Percentiles rank a stretch among this genome's conserved stretches.
Evolutionary conservation across 768 basidiomycete species (phyloP).

Genomic region (Pluteus cervinus): DNA sequence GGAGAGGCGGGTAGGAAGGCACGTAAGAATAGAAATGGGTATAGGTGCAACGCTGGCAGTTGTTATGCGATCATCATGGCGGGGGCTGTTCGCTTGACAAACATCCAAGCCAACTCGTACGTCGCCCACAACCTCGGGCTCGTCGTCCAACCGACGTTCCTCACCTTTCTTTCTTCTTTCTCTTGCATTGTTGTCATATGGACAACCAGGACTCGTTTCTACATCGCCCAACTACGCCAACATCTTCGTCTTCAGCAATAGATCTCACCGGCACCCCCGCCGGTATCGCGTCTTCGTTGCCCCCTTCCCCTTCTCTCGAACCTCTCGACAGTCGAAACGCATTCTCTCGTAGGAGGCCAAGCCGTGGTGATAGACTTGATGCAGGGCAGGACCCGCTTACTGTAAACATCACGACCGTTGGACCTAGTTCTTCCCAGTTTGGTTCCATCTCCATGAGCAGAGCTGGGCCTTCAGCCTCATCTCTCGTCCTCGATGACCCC

Average conservation of each 20-base stretch:
- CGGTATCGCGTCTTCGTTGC: constrained; percentile 38
- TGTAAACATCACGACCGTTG: constrained; percentile 21
- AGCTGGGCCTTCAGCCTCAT: no score
- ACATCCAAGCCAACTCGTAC: no score
- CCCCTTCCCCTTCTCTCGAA: constrained; percentile 52
- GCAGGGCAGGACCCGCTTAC: constrained; percentile 42
- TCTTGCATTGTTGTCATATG: constrained; percentile 17
- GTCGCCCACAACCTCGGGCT: no score
- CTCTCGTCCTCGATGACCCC: no score
- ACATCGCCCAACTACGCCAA: constrained; percentile 25
- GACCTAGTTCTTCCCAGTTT: no score
- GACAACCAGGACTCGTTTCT: constrained; percentile 27
- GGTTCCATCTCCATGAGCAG: no score
- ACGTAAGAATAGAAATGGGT: no score
- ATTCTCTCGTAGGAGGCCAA: constrained; percentile 47
- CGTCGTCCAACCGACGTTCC: constrained; percentile 48
- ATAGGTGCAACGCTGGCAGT: no score
- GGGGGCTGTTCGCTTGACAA: no score
- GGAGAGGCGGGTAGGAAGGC: no score
- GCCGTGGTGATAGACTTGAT: constrained; percentile 49
- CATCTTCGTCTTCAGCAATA: constrained; percentile 50
- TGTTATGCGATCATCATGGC: no score
- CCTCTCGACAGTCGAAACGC: constrained; percentile 37
- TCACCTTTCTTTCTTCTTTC: constrained; percentile 1
- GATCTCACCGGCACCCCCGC: constrained; percentile 43